phyloP scores from a whole-genome alignment of 345 rosid genomes.

The Physaria fendleri region DNA sequence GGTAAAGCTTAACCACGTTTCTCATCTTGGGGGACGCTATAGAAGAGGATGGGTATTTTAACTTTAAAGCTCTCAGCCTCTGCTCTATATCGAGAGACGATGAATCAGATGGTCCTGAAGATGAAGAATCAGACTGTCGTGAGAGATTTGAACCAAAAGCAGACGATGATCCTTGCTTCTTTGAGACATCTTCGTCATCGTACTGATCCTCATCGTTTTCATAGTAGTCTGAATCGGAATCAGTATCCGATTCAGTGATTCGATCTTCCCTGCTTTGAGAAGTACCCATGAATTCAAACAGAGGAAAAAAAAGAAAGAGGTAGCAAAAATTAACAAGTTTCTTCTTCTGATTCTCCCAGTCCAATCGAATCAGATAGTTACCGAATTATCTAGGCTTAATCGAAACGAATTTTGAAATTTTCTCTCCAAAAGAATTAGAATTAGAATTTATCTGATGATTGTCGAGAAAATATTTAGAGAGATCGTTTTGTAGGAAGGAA shows the following conservation, averaged over 20 bases:
- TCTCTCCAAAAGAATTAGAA: too few species aligned
- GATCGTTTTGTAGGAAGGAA: background rate
- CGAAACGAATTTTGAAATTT: background rate
- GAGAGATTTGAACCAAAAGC: constrained; percentile 15
- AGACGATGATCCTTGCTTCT: constrained; percentile 30
- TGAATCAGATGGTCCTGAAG: constrained; percentile 16
- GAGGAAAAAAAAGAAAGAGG: background rate
- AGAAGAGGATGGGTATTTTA: constrained; percentile 40
- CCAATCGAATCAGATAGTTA: background rate
- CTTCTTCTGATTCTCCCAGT: too few species aligned
- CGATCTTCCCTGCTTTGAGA: constrained; percentile 63
- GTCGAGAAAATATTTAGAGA: background rate
- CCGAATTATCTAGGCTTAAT: background rate
- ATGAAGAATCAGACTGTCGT: constrained; percentile 19
- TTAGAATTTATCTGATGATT: too few species aligned
- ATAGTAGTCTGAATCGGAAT: constrained; percentile 36
- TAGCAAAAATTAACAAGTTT: background rate
- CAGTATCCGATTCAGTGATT: constrained; percentile 43
- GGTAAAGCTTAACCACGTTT: constrained; percentile 73
- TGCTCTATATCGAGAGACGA: constrained; percentile 48
- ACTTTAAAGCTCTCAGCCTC: constrained; percentile 52
- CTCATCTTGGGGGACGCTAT: constrained; percentile 29
- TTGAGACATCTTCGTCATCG: constrained; percentile 40
- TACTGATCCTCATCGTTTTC: constrained; percentile 34
- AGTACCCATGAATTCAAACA: constrained; percentile 45